Percentiles rank a stretch among this genome's conserved stretches.
Evolutionary conservation across 306 rosid species (phyloP).

Genomic region (Hippophae gyantsensis): DNA sequence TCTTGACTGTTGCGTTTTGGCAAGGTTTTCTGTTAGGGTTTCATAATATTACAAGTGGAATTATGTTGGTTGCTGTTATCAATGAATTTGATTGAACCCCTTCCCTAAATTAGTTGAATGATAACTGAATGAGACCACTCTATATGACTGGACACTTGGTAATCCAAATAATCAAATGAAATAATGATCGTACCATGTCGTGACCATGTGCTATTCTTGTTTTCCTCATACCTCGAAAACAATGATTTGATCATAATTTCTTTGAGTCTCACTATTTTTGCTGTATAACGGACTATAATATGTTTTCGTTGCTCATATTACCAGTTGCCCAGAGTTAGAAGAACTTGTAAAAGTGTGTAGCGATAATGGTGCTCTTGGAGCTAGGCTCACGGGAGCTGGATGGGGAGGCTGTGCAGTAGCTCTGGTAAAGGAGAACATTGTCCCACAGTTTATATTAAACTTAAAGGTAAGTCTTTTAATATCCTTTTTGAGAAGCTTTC

Average conservation of each 20-base stretch:
- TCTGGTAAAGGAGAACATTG: slow-evolving; percentile 78
- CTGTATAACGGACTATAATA: neutral
- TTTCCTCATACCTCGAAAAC: neutral
- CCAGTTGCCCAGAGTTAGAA: slow-evolving; percentile 93
- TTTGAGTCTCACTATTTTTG: too few species aligned
- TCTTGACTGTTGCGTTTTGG: too few species aligned
- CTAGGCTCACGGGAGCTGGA: slow-evolving; percentile 98
- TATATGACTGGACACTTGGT: too few species aligned
- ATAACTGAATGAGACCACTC: too few species aligned
- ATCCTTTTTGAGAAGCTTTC: neutral
- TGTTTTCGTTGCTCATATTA: slow-evolving; percentile 8
- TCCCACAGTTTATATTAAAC: slow-evolving; percentile 78
- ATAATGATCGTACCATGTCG: too few species aligned
- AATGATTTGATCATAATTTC: too few species aligned
- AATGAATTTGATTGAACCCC: too few species aligned
- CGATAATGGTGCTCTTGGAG: slow-evolving; percentile 72
- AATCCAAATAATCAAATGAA: too few species aligned
- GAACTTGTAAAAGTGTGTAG: slow-evolving; percentile 68
- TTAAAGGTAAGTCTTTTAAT: slow-evolving; percentile 55
- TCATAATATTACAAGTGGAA: too few species aligned
- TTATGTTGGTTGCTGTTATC: too few species aligned
- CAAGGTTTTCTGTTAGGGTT: too few species aligned
- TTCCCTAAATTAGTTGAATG: too few species aligned
- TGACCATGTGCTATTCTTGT: neutral
- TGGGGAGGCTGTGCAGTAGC: slow-evolving; percentile 99